Percentiles rank a stretch among this genome's conserved stretches.
phyloP scores from a whole-genome alignment of 352 stramenopile species.

The Phytophthora tubulina region DNA sequence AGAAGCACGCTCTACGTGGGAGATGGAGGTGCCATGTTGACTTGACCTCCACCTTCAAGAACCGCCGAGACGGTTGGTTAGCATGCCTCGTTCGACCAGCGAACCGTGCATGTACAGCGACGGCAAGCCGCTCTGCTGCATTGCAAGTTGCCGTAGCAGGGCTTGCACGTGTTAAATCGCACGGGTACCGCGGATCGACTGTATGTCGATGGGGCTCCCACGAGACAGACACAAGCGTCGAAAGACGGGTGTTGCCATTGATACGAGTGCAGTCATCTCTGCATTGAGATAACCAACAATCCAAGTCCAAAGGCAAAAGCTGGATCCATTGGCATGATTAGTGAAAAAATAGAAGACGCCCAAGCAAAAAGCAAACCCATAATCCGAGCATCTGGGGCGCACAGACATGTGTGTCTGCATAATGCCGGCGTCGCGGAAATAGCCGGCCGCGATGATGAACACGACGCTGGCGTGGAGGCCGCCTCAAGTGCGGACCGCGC shows the following conservation, averaged over 20 bases:
- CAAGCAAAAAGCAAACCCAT: conserved; percentile 19
- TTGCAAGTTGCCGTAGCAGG: no score
- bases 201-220: conserved; percentile 15
- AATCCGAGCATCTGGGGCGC: conserved; percentile 24
- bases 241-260: background rate
- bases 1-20: background rate
- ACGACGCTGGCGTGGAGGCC: background rate
- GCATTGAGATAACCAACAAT: conserved; percentile 8
- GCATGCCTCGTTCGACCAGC: background rate
- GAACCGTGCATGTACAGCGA: background rate
- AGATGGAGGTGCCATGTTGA: background rate
- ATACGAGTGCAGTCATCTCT: no score
- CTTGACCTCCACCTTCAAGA: background rate
- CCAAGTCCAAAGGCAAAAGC: background rate
- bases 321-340: conserved; percentile 28
- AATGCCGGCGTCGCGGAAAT: conserved; percentile 14
- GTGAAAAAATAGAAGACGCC: conserved; percentile 30
- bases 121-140: no score
- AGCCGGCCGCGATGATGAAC: conserved; percentile 32
- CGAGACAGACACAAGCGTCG: conserved; percentile 19
- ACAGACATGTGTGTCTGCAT: conserved; percentile 13
- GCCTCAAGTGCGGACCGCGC: conserved; percentile 16
- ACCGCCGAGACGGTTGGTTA: conserved; percentile 6
- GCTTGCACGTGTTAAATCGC: conserved; percentile 2
- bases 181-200: conserved; percentile 21